These are phyloP conservation scores for Candolleomyces efflorescens DNA, from an alignment of 768 basidiomycete species.

Conservation along the genomic window DNA sequence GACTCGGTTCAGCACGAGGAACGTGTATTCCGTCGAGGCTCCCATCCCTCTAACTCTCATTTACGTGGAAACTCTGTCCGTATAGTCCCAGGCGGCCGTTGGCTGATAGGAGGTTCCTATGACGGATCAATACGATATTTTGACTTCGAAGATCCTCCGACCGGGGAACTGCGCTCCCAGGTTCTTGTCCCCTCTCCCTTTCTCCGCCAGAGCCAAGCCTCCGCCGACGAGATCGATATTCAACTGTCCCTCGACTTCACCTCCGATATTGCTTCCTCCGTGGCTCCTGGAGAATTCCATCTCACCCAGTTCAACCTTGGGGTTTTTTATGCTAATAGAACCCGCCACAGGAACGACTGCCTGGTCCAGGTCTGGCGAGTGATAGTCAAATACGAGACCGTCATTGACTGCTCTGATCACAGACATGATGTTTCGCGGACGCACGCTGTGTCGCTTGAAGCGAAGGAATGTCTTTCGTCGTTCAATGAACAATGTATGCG, in stretches of 20 bases:
- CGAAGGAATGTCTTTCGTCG: not conserved
- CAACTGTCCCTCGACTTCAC: not conserved
- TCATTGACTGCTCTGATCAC: not conserved
- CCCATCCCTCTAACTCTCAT: no score
- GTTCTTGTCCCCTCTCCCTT: slow-evolving; percentile 38
- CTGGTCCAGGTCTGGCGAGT: not conserved
- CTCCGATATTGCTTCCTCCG: not conserved
- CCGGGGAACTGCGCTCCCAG: no score
- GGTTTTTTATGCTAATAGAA: not conserved
- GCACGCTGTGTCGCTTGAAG: no score
- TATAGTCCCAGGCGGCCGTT: not conserved
- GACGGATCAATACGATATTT: not conserved
- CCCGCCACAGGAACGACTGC: not conserved
- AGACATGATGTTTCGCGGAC: no score
- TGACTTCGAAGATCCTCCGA: not conserved
- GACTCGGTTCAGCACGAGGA: not conserved
- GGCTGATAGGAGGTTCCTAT: not conserved
- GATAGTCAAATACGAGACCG: not conserved
- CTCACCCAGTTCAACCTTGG: not conserved
- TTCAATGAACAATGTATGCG: not conserved
- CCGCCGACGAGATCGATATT: not conserved
- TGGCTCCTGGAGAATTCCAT: not conserved
- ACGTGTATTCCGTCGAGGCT: no score
- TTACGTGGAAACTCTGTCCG: not conserved
- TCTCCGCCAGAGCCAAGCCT: slow-evolving; percentile 12